phyloP scores from a whole-genome alignment of 441 rosid species.

The Euphorbia celastroides region DNA sequence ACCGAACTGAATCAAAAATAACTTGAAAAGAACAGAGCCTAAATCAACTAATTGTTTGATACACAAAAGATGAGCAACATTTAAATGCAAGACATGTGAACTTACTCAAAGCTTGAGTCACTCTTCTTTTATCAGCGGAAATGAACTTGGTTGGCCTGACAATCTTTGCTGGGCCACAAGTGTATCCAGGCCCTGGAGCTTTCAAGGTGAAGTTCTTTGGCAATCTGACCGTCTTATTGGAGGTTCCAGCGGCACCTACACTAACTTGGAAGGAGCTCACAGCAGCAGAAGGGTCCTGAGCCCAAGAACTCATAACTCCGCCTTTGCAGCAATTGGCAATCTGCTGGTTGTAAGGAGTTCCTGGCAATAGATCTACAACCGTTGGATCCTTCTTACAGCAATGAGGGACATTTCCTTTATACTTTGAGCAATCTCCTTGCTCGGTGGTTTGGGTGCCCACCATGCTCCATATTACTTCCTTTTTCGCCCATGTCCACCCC shows the following conservation, averaged over 20 bases:
- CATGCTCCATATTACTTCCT: slow-evolving; percentile 84
- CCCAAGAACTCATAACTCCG: slow-evolving; percentile 69
- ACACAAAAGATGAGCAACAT: no score
- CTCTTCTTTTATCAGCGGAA: slow-evolving; percentile 53
- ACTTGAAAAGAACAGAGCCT: no score
- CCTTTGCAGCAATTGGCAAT: slow-evolving; percentile 80
- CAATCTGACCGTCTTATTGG: slow-evolving; percentile 58
- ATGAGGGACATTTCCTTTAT: slow-evolving; percentile 68
- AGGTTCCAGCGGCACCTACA: slow-evolving; percentile 71
- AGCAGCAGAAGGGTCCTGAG: slow-evolving; percentile 59
- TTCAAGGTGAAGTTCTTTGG: slow-evolving; percentile 68
- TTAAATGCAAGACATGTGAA: not conserved
- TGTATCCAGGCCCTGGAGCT: slow-evolving; percentile 81
- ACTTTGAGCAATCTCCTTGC: slow-evolving; percentile 86
- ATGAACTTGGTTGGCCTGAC: slow-evolving; percentile 49
- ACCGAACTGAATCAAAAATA: no score
- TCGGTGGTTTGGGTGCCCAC: slow-evolving; percentile 71
- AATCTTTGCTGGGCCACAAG: slow-evolving; percentile 65
- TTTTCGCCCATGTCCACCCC: slow-evolving; percentile 81
- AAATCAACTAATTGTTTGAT: no score
- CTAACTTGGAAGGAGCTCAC: slow-evolving; percentile 61
- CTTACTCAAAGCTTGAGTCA: slow-evolving; percentile 80
- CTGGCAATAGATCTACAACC: slow-evolving; percentile 78
- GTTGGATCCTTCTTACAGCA: slow-evolving; percentile 74
- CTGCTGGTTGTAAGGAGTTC: slow-evolving; percentile 74